A percentile compares a stretch with the other conserved stretches of the same genome.
Evolutionary conservation across 148 eudicot species (phyloP).

Genomic region (Cornus florida): DNA sequence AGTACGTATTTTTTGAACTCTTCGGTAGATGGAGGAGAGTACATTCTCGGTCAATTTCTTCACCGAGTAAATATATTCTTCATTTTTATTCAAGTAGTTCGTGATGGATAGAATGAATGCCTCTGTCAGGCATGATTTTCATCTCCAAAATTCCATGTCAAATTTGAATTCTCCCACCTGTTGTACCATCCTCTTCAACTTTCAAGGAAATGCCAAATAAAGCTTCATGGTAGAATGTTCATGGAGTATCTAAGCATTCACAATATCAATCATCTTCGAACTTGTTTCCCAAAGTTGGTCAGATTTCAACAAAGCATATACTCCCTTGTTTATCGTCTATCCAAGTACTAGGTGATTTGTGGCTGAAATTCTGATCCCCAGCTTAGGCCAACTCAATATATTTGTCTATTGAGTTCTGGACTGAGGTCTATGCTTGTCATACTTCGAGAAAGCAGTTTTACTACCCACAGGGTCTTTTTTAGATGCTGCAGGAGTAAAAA

Average conservation of each 20-base stretch:
- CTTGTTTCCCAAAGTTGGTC: constrained; percentile 14
- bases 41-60: too few species aligned
- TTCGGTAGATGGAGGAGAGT: too few species aligned
- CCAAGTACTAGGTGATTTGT: not conserved
- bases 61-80: not conserved
- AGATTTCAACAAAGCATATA: constrained; percentile 1
- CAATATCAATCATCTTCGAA: not conserved
- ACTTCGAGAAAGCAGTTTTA: constrained; percentile 22
- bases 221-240: not conserved
- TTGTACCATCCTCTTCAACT: not conserved
- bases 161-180: not conserved
- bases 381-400: not conserved
- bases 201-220: not conserved
- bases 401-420: not conserved
- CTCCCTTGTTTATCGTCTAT: not conserved
- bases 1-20: not conserved
- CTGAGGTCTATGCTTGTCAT: constrained; percentile 10
- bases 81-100: not conserved
- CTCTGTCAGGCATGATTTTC: not conserved
- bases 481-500: constrained; percentile 19
- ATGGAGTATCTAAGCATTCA: not conserved
- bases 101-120: not conserved
- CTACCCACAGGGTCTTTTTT: constrained; percentile 26
- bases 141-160: not conserved
- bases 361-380: not conserved